Evolutionary conservation across 2,329 filamentous ascomycete species (phyloP).

Genomic region (Parascedosporium putredinis): DNA sequence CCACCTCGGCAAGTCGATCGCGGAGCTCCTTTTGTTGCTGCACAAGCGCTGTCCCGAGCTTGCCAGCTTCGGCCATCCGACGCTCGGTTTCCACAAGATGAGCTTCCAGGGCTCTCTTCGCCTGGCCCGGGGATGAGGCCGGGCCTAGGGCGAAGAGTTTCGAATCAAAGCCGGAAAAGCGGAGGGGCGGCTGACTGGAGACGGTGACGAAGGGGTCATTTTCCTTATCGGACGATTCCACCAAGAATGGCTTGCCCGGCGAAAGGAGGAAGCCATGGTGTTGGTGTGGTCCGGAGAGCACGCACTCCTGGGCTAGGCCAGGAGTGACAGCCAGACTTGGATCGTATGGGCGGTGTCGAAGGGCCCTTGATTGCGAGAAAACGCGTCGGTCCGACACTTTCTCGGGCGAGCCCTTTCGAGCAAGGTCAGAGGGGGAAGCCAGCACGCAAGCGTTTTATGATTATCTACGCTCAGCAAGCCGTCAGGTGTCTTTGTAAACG

Average conservation of each 20-base stretch:
- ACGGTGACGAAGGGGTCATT: constrained; percentile 48
- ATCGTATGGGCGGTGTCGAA: not conserved
- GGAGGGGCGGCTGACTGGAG: constrained; percentile 37
- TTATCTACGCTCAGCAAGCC: too few species aligned
- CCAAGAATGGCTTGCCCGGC: constrained; percentile 31
- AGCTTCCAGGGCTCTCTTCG: constrained; percentile 78
- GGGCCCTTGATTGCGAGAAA: not conserved
- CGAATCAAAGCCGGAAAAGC: constrained; percentile 75
- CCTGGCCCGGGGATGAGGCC: constrained; percentile 70
- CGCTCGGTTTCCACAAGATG: constrained; percentile 89
- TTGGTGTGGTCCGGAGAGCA: not conserved
- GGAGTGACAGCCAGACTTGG: not conserved
- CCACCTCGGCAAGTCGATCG: constrained; percentile 74
- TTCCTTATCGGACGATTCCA: constrained; percentile 23
- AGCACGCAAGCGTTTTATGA: too few species aligned
- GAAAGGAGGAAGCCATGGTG: constrained; percentile 34
- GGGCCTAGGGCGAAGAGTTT: constrained; percentile 70
- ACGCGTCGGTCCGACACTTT: too few species aligned
- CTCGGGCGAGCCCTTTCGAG: too few species aligned
- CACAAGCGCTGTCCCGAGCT: constrained; percentile 76
- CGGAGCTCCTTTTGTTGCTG: constrained; percentile 77
- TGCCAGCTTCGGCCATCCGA: constrained; percentile 81
- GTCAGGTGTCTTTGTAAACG: too few species aligned
- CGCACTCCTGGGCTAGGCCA: constrained; percentile 8
- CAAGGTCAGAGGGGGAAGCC: too few species aligned